Percentiles rank a stretch among this genome's conserved stretches.
These are phyloP conservation scores for Pseudocercospora fijiensis DNA, from an alignment of 2,329 filamentous ascomycete species.

Conservation along the genomic window DNA sequence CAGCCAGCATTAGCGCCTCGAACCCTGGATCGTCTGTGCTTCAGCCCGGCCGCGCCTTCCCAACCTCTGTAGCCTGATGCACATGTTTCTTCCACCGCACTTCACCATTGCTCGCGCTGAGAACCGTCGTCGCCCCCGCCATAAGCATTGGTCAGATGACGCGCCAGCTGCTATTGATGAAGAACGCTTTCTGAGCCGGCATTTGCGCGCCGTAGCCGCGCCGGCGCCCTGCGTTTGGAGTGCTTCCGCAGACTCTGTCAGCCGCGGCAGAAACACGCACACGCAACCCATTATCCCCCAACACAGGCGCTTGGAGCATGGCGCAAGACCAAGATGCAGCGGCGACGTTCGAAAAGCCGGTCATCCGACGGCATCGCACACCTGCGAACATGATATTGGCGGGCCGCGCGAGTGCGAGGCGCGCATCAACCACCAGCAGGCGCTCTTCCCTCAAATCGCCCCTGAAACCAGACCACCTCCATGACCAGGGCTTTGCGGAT, in stretches of 20 bases:
- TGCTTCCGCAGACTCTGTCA: neutral
- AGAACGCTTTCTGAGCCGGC: neutral
- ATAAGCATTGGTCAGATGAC: neutral
- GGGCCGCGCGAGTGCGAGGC: neutral
- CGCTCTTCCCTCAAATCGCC: constrained; percentile 1
- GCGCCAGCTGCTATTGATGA: neutral
- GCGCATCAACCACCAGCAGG: neutral
- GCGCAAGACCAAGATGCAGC: neutral
- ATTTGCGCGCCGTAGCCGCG: neutral
- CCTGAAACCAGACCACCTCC: neutral
- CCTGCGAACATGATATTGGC: neutral
- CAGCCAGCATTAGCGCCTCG: neutral
- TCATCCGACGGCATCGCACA: constrained; percentile 4
- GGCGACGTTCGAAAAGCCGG: neutral
- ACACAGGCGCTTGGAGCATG: neutral
- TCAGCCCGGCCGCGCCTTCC: neutral
- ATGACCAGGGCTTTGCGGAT: neutral
- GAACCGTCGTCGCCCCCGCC: neutral
- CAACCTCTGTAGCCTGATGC: neutral
- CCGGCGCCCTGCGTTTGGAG: neutral
- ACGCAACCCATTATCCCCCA: neutral
- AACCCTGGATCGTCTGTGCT: neutral
- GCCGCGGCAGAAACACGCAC: neutral
- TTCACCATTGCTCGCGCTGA: neutral
- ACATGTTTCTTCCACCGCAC: neutral